Conservation (phyloP, 1,284 basidiomycete genomes). For the Tilletia walkeri region DNA sequence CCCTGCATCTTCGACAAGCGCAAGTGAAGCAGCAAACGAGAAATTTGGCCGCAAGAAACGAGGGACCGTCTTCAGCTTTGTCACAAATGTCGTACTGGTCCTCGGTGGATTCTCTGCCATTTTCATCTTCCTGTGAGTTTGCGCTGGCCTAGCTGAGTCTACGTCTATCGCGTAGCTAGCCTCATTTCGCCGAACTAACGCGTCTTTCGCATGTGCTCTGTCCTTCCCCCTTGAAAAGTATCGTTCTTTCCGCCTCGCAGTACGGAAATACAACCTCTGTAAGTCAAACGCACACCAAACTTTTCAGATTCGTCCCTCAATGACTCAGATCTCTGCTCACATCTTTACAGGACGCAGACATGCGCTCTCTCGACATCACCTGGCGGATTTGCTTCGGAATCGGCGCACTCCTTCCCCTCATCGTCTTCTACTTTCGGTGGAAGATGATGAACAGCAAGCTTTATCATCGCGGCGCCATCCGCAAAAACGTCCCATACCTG, state of each 20-base stretch:
- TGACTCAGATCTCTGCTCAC: not conserved
- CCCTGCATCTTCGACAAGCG: slow-evolving; percentile 68
- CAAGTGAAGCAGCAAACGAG: slow-evolving; percentile 73
- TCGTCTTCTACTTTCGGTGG: slow-evolving; percentile 71
- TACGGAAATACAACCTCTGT: slow-evolving; percentile 27
- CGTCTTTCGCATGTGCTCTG: too few relatives aligned
- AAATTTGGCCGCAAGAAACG: slow-evolving; percentile 63
- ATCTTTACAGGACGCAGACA: slow-evolving; percentile 54
- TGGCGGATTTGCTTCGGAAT: slow-evolving; percentile 76
- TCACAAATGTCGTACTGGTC: slow-evolving; percentile 62
- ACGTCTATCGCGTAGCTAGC: too few relatives aligned
- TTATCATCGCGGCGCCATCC: slow-evolving; percentile 36
- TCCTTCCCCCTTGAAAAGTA: slow-evolving; percentile 35
- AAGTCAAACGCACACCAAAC: not conserved
- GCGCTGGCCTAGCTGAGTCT: too few relatives aligned
- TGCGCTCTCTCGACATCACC: slow-evolving; percentile 67
- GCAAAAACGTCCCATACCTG: slow-evolving; percentile 63
- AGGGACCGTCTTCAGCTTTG: slow-evolving; percentile 73
- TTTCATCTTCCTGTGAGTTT: slow-evolving; percentile 64
- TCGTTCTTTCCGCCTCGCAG: slow-evolving; percentile 64
- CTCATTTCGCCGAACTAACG: too few relatives aligned
- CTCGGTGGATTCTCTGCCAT: slow-evolving; percentile 66
- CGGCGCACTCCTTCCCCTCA: slow-evolving; percentile 68
- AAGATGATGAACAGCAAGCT: slow-evolving; percentile 70
- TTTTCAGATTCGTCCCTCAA: not conserved